These are phyloP conservation scores for Phytopythium boreale DNA, from an alignment of 352 stramenopile genomes.

Conservation along the genomic window DNA sequence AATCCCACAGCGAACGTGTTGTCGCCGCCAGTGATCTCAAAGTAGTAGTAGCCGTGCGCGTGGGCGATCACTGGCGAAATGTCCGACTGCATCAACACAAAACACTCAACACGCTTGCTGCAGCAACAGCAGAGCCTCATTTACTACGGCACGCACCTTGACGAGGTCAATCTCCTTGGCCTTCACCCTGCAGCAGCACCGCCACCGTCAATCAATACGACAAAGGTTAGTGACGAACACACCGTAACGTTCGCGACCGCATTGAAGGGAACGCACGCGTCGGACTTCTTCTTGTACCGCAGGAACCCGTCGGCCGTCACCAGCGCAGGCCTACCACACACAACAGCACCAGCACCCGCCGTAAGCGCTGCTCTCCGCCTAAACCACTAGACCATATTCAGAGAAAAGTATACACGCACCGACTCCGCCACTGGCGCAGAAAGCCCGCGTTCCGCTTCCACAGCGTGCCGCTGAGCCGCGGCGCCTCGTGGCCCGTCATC, in stretches of 20 bases:
- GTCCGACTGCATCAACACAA: slow-evolving; percentile 20
- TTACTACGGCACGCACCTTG: slow-evolving; percentile 30
- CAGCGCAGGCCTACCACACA: slow-evolving; percentile 25
- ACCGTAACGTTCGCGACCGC: neutral
- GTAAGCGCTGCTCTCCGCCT: neutral
- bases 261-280: slow-evolving; percentile 21
- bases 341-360: neutral
- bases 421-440: slow-evolving; percentile 56
- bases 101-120: neutral
- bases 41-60: slow-evolving; percentile 53
- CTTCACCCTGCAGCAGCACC: slow-evolving; percentile 26
- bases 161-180: slow-evolving; percentile 71
- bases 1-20: slow-evolving; percentile 53
- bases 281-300: slow-evolving; percentile 64
- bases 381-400: neutral
- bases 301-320: slow-evolving; percentile 68
- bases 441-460: slow-evolving; percentile 70
- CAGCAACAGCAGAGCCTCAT: neutral
- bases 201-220: neutral
- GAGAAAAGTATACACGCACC: slow-evolving; percentile 18
- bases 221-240: neutral
- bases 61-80: slow-evolving; percentile 40
- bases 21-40: slow-evolving; percentile 44
- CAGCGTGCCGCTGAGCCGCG: slow-evolving; percentile 43
- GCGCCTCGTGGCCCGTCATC: slow-evolving; percentile 5